Base-by-base conservation (phyloP, 1,139 yeast species). In the Lodderomyces parapsilosis region DNA sequence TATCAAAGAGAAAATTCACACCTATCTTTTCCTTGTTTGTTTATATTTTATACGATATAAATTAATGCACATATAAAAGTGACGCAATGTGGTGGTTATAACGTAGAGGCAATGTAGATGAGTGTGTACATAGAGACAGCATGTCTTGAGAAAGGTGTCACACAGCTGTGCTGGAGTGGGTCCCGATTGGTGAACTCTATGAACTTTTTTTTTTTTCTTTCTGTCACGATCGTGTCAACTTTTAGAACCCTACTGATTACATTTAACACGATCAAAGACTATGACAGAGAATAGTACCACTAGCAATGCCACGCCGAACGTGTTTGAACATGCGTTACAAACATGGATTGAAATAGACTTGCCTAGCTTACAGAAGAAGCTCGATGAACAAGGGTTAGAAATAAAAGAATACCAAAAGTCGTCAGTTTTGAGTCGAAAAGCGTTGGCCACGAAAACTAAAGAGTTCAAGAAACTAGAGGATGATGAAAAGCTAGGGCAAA, bases 341-440 rank as follows among this genome's bases (percentile, higher is more conserved):
- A 71, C 81, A 15, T 90, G 97, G 97, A 71, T 86, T 1, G 81
- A 81, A 43, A 80, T 88, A 36, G 86, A 85, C 49, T 66, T 90
- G 31, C 79, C 90, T 0, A 61, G 70, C 2, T 65, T 90, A 23
- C 97, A 91, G 57, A 76, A 74, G 51, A 74, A 76, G 43, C 69
- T 93, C 45, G 97, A 91, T 60, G 78, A 76, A 35, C 86, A 86
- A 53, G 95, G 94, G 2, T 58, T 83, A 33, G 83, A 81, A 53
- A 78, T 91, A 38, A 83, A 86, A 55, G 83, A 80, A 25, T 78
- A 79, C 28, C 96, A 90, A 59, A 75, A 81, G 42, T 64, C 66
- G 34, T 85, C 94, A 0, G 68, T 88, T 37, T 68, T 80, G 14
- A 78, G 83, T 28, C 76, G 98, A 45, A 88, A 88, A 61, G 80